Evolutionary conservation across 2,329 filamentous ascomycete species (phyloP).

Genomic region (Zasmidium angulare): DNA sequence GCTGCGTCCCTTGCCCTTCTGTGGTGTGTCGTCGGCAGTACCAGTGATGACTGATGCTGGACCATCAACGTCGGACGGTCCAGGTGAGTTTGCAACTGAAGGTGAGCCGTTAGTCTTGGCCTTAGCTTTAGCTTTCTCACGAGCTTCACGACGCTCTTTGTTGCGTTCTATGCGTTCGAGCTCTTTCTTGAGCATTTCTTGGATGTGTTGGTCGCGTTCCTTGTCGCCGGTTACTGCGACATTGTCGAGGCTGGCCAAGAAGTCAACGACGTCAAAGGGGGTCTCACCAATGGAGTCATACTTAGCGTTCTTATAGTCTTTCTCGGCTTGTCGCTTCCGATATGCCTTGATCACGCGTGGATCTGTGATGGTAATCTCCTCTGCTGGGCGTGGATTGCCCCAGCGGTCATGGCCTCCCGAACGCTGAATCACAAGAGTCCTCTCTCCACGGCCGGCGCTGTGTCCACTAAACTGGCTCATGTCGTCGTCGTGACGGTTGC

Average conservation of each 20-base stretch:
- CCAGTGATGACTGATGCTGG: constrained; percentile 16
- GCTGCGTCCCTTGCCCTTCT: constrained; percentile 44
- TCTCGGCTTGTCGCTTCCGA: constrained; percentile 70
- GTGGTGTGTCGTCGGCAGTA: constrained; percentile 22
- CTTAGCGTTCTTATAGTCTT: constrained; percentile 71
- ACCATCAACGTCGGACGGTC: constrained; percentile 51
- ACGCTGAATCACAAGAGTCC: constrained; percentile 71
- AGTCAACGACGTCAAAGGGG: constrained; percentile 22
- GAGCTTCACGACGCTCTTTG: constrained; percentile 82
- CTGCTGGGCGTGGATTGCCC: constrained; percentile 50
- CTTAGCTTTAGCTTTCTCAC: constrained; percentile 76
- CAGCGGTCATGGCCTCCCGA: constrained; percentile 59
- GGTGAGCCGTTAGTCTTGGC: constrained; percentile 46
- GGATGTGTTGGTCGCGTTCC: constrained; percentile 61
- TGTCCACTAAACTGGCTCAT: constrained; percentile 51
- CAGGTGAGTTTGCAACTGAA: constrained; percentile 41
- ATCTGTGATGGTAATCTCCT: constrained; percentile 49
- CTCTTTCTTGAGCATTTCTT: constrained; percentile 67
- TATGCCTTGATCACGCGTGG: constrained; percentile 87
- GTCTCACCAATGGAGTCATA: neutral
- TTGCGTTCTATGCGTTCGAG: constrained; percentile 84
- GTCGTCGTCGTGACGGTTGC: constrained; percentile 71
- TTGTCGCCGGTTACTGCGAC: constrained; percentile 65
- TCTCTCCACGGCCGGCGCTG: constrained; percentile 53
- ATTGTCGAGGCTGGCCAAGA: constrained; percentile 54